phyloP scores from a whole-genome alignment of 179 eudicot genomes.

The Monotropa hypopitys region DNA sequence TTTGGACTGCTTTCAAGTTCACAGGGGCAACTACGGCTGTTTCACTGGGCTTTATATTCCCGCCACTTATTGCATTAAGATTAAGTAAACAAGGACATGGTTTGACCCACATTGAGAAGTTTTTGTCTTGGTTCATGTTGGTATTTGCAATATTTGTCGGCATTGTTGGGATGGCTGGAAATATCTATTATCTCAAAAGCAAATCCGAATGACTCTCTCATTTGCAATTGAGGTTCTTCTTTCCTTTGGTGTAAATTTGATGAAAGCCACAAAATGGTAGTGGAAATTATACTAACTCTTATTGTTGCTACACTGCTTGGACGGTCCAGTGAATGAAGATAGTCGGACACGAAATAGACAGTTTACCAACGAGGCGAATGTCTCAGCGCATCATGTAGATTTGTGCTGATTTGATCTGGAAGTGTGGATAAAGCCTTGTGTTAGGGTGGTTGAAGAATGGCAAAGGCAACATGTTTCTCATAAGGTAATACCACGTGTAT shows the following conservation, averaged over 20 bases:
- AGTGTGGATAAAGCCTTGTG: not conserved
- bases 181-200: constrained; percentile 44
- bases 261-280: not conserved
- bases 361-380: not conserved
- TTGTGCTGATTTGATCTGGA: not conserved
- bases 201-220: constrained; percentile 18
- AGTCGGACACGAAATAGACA: not conserved
- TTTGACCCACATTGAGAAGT: constrained; percentile 39
- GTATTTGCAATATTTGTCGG: constrained; percentile 55
- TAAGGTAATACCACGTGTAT: not conserved
- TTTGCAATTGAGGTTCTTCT: not conserved
- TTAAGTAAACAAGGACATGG: constrained; percentile 41
- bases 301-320: not conserved
- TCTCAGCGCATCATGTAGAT: not conserved
- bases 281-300: not conserved
- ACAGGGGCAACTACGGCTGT: constrained; percentile 95
- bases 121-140: constrained; percentile 60
- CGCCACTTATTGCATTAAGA: constrained; percentile 57
- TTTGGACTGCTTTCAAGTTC: constrained; percentile 89
- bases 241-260: not conserved
- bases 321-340: not conserved
- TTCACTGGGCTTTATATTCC: constrained; percentile 75
- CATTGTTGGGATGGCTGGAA: constrained; percentile 60
- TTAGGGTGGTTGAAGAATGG: constrained; percentile 4
- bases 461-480: not conserved